Base-by-base conservation (phyloP, 495 filamentous ascomycete genomes). In the Pyronema domesticum region DNA sequence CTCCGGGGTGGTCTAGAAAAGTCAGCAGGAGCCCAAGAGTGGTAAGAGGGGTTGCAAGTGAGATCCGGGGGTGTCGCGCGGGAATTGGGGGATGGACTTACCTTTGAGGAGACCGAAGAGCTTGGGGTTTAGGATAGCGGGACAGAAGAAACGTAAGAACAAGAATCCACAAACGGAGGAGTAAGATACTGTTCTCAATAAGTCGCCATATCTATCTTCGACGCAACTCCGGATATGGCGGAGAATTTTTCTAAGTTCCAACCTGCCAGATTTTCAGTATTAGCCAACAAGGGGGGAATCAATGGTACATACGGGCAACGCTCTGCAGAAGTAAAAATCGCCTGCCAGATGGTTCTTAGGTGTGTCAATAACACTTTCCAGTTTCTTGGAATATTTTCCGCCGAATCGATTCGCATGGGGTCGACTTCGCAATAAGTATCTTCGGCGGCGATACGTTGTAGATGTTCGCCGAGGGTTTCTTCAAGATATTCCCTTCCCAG, bases 181-280 rank as follows among this genome's bases (percentile, higher is more conserved):
- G 67, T 96, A 99, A 19, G 80, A 80, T 36, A 95, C 88, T n/a
- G 82, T 89, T 14, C 86, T 79, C 37, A 94, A 71, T 61, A 91
- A 91, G 63, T 94, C 88, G n/a, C 91, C 91, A 69, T 95, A 99
- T 23, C 89, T 81, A 67, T 96, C 91, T 66, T 95, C 91, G 10
- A 91, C 89, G 57, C 93, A 94, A 14, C 86, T 85, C 52, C 87
- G 78, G 43, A 99, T 86, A 60, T 95, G 91, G 60, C 91, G 81
- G 61, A 99, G 81, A 19, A 99, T 85, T 37, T 82, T 77, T 51
- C 91, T 73, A 34, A 99, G 70, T 67, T 96, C 93, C 7, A 85
- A 66, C 13, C 39, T 42, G 7, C 11, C 39, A 17, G 7, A 42
- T 13, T 5, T 30, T 30, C 23, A 30, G 23, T 30, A 30, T 30